Percentiles rank a stretch among this genome's conserved stretches.
These are phyloP conservation scores for Xylaria intraflava DNA, from an alignment of 495 filamentous ascomycete species.

Conservation along the genomic window DNA sequence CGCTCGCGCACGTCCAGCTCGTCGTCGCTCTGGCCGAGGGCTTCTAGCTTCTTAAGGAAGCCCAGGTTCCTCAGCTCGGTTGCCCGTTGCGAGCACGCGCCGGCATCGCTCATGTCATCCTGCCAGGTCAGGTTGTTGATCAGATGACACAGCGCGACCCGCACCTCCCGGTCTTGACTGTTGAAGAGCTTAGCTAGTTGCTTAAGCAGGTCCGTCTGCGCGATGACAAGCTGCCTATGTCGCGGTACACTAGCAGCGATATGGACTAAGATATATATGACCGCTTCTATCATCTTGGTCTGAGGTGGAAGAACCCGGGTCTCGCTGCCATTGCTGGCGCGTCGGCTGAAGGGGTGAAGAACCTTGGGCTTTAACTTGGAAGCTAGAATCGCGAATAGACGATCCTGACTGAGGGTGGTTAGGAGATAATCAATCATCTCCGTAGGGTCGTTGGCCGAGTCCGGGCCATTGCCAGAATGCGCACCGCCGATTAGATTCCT, in stretches of 20 bases:
- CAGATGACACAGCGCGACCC: conserved; percentile 69
- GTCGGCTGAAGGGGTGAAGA: conserved; percentile 37
- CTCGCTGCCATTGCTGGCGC: conserved; percentile 23
- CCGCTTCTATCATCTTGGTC: conserved; percentile 64
- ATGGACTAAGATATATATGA: conserved; percentile 73
- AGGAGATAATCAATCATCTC: conserved; percentile 87
- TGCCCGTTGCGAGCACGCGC: conserved; percentile 56
- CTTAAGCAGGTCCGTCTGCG: conserved; percentile 50
- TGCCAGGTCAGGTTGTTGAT: conserved; percentile 76
- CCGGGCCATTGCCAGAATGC: conserved; percentile 58
- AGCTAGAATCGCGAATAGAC: conserved; percentile 67
- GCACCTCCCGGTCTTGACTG: conserved; percentile 62
- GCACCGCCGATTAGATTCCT: conserved; percentile 77
- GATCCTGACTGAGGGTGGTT: conserved; percentile 62
- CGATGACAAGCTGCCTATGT: conserved; percentile 60
- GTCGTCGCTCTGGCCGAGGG: conserved; percentile 57
- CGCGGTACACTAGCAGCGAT: conserved; percentile 71
- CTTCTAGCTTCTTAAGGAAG: conserved; percentile 57
- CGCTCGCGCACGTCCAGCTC: conserved; percentile 79
- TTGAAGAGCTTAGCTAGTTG: conserved; percentile 68
- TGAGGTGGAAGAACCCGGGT: conserved; percentile 50
- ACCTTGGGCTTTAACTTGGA: conserved; percentile 60
- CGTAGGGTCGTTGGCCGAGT: conserved; percentile 44
- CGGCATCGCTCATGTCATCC: conserved; percentile 61
- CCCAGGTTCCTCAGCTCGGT: conserved; percentile 63